phyloP scores from a whole-genome alignment of 306 rosid genomes.

The barrel medic (Medicago truncatula) region DNA sequence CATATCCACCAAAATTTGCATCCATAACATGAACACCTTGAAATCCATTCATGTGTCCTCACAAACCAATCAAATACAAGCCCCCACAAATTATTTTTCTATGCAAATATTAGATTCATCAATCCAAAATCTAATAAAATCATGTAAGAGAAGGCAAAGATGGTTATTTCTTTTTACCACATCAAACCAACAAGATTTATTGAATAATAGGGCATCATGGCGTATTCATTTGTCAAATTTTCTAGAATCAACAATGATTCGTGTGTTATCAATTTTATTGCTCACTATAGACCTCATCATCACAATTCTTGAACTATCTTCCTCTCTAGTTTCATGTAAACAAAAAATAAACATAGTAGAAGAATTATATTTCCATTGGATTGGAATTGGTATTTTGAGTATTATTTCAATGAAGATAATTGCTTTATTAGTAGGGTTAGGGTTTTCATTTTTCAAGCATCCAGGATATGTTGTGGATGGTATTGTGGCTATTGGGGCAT shows the following conservation, averaged over 20 bases:
- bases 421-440: constrained; percentile 57
- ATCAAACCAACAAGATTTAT: constrained; percentile 33
- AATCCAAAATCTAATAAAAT: constrained; percentile 53
- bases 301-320: constrained; percentile 72
- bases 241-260: constrained; percentile 66
- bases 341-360: constrained; percentile 16
- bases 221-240: constrained; percentile 53
- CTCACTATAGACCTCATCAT: constrained; percentile 65
- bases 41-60: constrained; percentile 42
- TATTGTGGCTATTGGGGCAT: constrained; percentile 56
- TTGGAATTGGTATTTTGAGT: constrained; percentile 66
- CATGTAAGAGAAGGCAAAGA: constrained; percentile 59
- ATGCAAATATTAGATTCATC: constrained; percentile 51
- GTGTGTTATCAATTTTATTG: constrained; percentile 44
- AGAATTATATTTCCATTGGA: constrained; percentile 57
- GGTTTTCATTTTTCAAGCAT: constrained; percentile 51
- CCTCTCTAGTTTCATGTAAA: constrained; percentile 52
- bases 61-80: constrained; percentile 36
- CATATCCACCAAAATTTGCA: constrained; percentile 21
- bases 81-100: constrained; percentile 43
- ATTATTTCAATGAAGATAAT: constrained; percentile 53
- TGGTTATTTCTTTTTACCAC: constrained; percentile 45
- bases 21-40: constrained; percentile 37
- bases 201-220: constrained; percentile 55
- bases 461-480: constrained; percentile 66